A percentile compares a stretch with the other conserved stretches of the same genome.
These are phyloP conservation scores for Pulveroboletus frians DNA, from an alignment of 768 basidiomycete species.

Conservation along the genomic window DNA sequence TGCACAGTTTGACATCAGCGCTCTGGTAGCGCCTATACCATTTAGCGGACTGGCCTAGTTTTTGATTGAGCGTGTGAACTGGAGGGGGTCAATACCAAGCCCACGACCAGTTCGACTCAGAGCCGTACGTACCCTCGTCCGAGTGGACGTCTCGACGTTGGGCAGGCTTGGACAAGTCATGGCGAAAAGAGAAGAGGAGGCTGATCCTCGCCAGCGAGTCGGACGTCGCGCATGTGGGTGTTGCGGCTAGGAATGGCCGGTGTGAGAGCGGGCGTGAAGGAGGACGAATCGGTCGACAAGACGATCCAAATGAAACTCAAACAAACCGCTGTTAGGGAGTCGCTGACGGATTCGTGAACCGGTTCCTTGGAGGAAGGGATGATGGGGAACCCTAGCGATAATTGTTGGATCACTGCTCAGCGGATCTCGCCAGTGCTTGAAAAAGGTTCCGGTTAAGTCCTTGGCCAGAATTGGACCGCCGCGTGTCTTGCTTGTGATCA, in stretches of 20 bases:
- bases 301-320: constrained; percentile 30
- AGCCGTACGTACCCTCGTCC: constrained; percentile 3
- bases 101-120: constrained; percentile 4
- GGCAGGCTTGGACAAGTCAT: neutral
- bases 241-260: constrained; percentile 23
- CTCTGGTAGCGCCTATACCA: neutral
- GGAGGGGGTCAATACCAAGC: constrained; percentile 9
- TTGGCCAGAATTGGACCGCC: constrained; percentile 22
- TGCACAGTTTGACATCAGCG: neutral
- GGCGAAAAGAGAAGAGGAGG: neutral
- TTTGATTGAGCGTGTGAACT: constrained; percentile 12
- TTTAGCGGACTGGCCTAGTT: neutral
- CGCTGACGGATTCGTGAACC: constrained; percentile 19
- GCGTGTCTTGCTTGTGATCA: constrained; percentile 25
- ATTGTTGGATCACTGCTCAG: constrained; percentile 6
- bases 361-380: constrained; percentile 12
- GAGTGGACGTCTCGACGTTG: constrained; percentile 1
- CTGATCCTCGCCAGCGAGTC: neutral
- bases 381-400: constrained; percentile 5
- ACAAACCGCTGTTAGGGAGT: constrained; percentile 24
- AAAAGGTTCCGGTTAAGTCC: constrained; percentile 18
- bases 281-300: constrained; percentile 16
- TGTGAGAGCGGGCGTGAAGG: constrained; percentile 20
- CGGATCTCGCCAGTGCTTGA: constrained; percentile 9
- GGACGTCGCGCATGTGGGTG: constrained; percentile 1